Conservation (phyloP, 306 rosid genomes). For the Mimosa bimucronata region DNA sequence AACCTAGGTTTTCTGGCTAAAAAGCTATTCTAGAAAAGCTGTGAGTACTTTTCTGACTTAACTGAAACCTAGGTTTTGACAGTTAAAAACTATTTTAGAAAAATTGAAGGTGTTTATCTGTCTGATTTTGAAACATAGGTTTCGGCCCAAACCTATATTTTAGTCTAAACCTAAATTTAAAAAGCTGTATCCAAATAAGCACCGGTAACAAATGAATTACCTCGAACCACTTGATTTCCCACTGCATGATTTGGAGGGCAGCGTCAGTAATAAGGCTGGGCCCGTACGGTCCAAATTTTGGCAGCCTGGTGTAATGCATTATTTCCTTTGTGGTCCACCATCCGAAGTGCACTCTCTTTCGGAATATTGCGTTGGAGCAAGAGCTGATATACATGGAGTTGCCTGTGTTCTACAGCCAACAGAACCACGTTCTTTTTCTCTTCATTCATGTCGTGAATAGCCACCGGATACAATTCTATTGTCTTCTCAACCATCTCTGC, state of each 20-base stretch:
- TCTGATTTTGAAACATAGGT: too few relatives aligned
- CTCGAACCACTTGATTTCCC: conserved; percentile 71
- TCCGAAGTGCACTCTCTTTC: conserved; percentile 43
- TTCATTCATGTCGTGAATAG: conserved; percentile 49
- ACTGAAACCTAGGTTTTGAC: too few relatives aligned
- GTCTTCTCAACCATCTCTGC: conserved; percentile 56
- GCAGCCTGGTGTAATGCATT: conserved; percentile 70
- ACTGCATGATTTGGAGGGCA: conserved; percentile 66
- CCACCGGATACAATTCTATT: conserved; percentile 52
- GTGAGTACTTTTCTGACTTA: too few relatives aligned
- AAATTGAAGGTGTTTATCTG: too few relatives aligned
- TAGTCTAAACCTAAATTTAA: too few relatives aligned
- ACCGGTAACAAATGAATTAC: too few relatives aligned
- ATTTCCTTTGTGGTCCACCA: conserved; percentile 56
- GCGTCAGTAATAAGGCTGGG: conserved; percentile 66
- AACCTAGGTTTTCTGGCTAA: too few relatives aligned
- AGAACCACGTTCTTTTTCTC: conserved; percentile 57
- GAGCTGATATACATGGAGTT: conserved; percentile 47
- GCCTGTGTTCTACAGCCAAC: conserved; percentile 68
- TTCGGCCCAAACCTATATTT: too few relatives aligned
- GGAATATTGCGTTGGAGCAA: conserved; percentile 18
- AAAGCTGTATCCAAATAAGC: too few relatives aligned
- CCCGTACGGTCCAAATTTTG: conserved; percentile 37
- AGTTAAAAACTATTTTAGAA: too few relatives aligned
- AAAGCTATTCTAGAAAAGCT: too few relatives aligned